Base-by-base conservation (phyloP, 805 yeast genomes). In the Teunomyces gatunensis region DNA sequence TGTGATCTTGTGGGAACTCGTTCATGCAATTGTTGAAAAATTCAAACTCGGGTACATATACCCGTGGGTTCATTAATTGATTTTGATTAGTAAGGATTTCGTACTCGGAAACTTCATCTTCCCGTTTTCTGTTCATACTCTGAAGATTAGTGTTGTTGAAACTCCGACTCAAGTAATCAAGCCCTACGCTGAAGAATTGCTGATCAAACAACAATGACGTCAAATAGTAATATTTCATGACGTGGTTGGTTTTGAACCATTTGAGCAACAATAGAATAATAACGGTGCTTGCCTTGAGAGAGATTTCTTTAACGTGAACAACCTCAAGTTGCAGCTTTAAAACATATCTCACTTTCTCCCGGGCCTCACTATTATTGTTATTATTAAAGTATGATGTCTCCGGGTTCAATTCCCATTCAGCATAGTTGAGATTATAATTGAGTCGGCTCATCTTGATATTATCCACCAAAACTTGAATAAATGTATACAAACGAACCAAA, bases 201-300 rank as follows among this genome's bases (percentile, higher is more conserved):
- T 85, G 79, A 61, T 94, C 98, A 63, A 85, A 87, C 21, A 94
- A 63, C 37, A 91, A 61, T 0, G 87, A 78, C 5, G 85, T 64
- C 11, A 92, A 68, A 56, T 84, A 87, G 61, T 89, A 95, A 61
- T 77, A 84, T 62, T 92, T 91, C 52, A 91, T 63, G 2, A 89
- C 69, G 61, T 94, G 97, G 39, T 81, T 85, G 7, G 77, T 63
- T 59, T 87, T 87, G 61, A 88, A 85, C 97, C 97, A 91, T 56
- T 77, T 78, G 29, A 85, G 60, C 17, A 94, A 59, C 17, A 80
- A 55, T 9, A 68, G 55, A 1, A 89, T 47, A 1, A 82, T 75
- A 1, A 79, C 78, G 0, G 85, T 71, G 2, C 84, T 68, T 3
- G 84, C 78, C 54, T 83, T 85, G 44, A 85, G 57, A 1, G 84